Base-by-base conservation (phyloP, 768 basidiomycete species). In the Collybia mongolica region DNA sequence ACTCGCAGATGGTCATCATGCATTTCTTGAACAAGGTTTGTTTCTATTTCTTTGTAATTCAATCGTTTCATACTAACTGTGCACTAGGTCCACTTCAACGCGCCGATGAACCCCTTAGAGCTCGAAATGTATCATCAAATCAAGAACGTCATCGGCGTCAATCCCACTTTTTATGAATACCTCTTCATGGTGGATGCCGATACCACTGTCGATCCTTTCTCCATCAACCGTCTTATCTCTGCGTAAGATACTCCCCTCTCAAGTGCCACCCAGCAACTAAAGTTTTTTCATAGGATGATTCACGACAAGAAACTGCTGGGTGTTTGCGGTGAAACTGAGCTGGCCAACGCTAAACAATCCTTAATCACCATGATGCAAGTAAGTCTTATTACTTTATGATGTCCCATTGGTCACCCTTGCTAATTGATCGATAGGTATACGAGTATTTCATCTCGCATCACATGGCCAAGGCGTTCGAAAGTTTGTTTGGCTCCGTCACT, bases 391-490 rank as follows among this genome's bases (percentile, higher is more conserved):
- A 24, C 3, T 18, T 8, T 26, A 49, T 26, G 14, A 9, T 38
- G 17, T 23, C 9, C 7, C 22, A 28, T 36, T 55, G 5, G 32
- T 32, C 14, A 14, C 32, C 6, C 40, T 37, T 35, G 42, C 17
- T 56, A 45, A 12, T 47, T 17, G 0, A 38, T 46, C 15, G 32
- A 11, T 52, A 90, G 86, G 96, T 98, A 26, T 98, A 98, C 75
- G 96, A 98, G 65, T 98, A 98, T 79, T 99, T 93, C 74, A 93
- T 99, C 60, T 98, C 94, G 0, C 97, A 99, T 72, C 93, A 98
- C 70, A 86, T 99, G 79, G 93, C 97, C 44, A 99, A 99, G 68
- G 93, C 96, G 1, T 98, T 99, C 70, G 97, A 98, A 71, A 86
- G 82, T 59, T 77, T 98, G 8, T 99, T 99, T 63, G 95, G 95